Percentiles rank a stretch among this genome's conserved stretches.
phyloP scores from a whole-genome alignment of 257 asterid genomes.

The Solanum paucissectum region DNA sequence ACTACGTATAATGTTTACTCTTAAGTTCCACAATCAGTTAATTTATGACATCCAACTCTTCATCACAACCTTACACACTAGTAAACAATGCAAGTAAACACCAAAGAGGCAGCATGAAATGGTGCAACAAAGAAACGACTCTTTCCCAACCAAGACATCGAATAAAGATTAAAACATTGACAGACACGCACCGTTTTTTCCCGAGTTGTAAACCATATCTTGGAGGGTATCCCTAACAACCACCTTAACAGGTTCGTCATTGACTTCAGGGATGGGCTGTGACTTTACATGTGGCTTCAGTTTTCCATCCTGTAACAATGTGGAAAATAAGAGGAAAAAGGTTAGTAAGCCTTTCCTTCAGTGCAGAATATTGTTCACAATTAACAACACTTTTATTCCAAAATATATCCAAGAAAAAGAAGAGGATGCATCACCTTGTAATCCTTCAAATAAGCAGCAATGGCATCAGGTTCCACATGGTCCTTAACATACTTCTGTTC shows the following conservation, averaged over 20 bases:
- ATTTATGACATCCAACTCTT: background rate
- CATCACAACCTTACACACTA: background rate
- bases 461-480: constrained; percentile 46
- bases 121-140: background rate
- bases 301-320: constrained; percentile 46
- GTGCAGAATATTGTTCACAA: background rate
- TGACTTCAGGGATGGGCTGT: constrained; percentile 66
- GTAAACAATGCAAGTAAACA: background rate
- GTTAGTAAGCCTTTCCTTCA: background rate
- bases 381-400: background rate
- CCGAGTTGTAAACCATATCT: constrained; percentile 8
- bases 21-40: background rate
- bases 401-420: background rate
- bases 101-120: background rate
- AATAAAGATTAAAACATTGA: background rate
- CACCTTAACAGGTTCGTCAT: constrained; percentile 78
- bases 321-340: background rate
- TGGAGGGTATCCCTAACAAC: constrained; percentile 54
- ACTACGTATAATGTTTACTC: background rate
- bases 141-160: background rate
- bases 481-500: constrained; percentile 48
- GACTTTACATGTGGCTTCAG: constrained; percentile 53
- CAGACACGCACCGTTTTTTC: constrained; percentile 9
- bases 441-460: constrained; percentile 55
- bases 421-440: constrained; percentile 28